Conservation (phyloP, 108 stramenopile genomes). For the Pseudonitzschia delicatissima region DNA sequence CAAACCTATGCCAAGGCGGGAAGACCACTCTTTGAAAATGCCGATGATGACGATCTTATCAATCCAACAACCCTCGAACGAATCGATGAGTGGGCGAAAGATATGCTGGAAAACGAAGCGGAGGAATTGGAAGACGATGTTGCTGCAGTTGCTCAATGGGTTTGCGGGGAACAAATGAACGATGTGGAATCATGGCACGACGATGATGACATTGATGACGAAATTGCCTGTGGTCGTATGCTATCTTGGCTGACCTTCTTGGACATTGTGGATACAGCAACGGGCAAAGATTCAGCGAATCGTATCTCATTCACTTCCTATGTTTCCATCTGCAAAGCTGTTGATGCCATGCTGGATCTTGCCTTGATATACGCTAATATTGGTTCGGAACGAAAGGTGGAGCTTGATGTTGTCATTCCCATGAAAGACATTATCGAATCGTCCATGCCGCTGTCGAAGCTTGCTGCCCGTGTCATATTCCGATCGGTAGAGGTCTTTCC, state of each 20-base stretch:
- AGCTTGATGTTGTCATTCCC: conserved; percentile 12
- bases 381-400: conserved; percentile 29
- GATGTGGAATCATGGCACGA: conserved; percentile 50
- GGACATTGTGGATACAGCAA: conserved; percentile 50
- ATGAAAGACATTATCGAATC: conserved; percentile 8
- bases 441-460: conserved; percentile 33
- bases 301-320: conserved; percentile 62
- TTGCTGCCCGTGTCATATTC: conserved; percentile 63
- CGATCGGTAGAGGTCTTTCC: conserved; percentile 75
- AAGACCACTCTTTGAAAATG: conserved; percentile 23
- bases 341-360: conserved; percentile 47
- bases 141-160: conserved; percentile 45
- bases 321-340: conserved; percentile 37
- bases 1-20: conserved; percentile 31
- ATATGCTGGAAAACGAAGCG: conserved; percentile 58
- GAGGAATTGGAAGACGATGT: conserved; percentile 72
- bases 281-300: conserved; percentile 50
- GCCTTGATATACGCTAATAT: conserved; percentile 50
- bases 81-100: conserved; percentile 48
- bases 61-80: conserved; percentile 22
- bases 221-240: conserved; percentile 39
- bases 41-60: conserved; percentile 31
- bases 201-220: conserved; percentile 34
- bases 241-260: conserved; percentile 63
- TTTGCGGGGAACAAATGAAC: conserved; percentile 52